These are phyloP conservation scores for Kodamaea jinghongensis DNA, from an alignment of 805 yeast genomes.

Conservation along the genomic window DNA sequence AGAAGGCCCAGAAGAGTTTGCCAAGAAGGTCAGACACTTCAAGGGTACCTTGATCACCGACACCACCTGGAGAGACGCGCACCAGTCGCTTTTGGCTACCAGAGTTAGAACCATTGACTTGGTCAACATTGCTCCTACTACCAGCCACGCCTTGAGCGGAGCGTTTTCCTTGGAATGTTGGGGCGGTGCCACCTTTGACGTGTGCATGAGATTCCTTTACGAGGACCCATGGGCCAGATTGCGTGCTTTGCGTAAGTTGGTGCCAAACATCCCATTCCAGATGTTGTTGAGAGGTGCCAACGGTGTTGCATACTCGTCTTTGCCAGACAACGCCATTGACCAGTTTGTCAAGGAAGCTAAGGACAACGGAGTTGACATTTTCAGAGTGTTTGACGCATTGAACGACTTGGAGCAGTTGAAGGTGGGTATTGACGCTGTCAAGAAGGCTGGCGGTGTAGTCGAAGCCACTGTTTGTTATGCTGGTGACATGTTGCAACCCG, in stretches of 20 bases:
- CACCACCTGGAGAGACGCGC: slow-evolving; percentile 99
- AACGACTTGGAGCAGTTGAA: slow-evolving; percentile 94
- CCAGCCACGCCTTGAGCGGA: slow-evolving; percentile 84
- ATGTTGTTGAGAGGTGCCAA: slow-evolving; percentile 99
- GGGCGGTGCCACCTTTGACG: slow-evolving; percentile 99
- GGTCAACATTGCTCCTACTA: slow-evolving; percentile 87
- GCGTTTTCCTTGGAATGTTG: slow-evolving; percentile 98
- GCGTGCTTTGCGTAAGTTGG: slow-evolving; percentile 79
- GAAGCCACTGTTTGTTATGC: slow-evolving; percentile 98
- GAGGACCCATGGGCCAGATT: slow-evolving; percentile 99
- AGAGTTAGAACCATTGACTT: slow-evolving; percentile 94
- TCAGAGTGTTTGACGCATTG: slow-evolving; percentile 96
- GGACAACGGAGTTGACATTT: slow-evolving; percentile 93
- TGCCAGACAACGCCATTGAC: slow-evolving; percentile 98
- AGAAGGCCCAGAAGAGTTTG: slow-evolving; percentile 87
- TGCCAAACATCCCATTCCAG: slow-evolving; percentile 99
- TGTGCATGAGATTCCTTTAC: slow-evolving; percentile 95
- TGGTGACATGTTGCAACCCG: slow-evolving; percentile 96
- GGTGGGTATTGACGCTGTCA: slow-evolving; percentile 97
- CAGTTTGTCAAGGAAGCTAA: slow-evolving; percentile 95
- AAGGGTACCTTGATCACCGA: slow-evolving; percentile 93
- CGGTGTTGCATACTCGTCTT: slow-evolving; percentile 96
- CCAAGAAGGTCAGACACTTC: slow-evolving; percentile 78
- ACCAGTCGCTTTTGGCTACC: slow-evolving; percentile 95
- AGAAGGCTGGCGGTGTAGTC: slow-evolving; percentile 97